These are phyloP conservation scores for Ilex paraguariensis DNA, from an alignment of 305 asterid genomes.

Conservation along the genomic window DNA sequence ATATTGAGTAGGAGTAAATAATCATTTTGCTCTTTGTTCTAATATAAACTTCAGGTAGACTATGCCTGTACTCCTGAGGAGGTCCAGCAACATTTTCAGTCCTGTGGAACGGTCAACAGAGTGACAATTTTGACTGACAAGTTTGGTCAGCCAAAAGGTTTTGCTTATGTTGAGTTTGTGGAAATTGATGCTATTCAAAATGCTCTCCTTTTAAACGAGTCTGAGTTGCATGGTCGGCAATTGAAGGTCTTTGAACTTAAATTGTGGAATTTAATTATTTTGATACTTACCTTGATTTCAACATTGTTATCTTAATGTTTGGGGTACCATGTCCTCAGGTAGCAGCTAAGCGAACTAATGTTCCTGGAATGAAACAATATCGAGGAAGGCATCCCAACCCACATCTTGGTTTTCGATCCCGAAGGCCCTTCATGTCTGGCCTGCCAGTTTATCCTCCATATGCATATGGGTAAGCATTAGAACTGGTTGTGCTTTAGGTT, in stretches of 20 bases:
- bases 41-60: conserved; percentile 34
- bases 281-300: not conserved
- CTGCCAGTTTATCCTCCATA: conserved; percentile 51
- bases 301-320: not conserved
- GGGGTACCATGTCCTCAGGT: conserved; percentile 29
- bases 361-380: conserved; percentile 52
- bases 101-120: conserved; percentile 47
- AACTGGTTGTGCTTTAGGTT: not conserved
- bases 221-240: conserved; percentile 46
- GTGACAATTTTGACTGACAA: conserved; percentile 44
- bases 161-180: conserved; percentile 42
- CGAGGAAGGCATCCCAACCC: conserved; percentile 60
- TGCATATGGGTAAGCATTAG: conserved; percentile 61
- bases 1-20: not conserved
- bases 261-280: not conserved
- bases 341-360: conserved; percentile 60
- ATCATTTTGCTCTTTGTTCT: not conserved
- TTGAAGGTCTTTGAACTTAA: conserved; percentile 31
- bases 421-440: conserved; percentile 57
- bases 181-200: conserved; percentile 44
- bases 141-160: conserved; percentile 45
- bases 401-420: conserved; percentile 39
- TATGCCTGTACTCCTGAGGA: conserved; percentile 48
- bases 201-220: conserved; percentile 30
- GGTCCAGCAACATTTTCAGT: conserved; percentile 42